Base-by-base conservation (phyloP, 2,329 filamentous ascomycete genomes). In the Sporothrix curviconia region DNA sequence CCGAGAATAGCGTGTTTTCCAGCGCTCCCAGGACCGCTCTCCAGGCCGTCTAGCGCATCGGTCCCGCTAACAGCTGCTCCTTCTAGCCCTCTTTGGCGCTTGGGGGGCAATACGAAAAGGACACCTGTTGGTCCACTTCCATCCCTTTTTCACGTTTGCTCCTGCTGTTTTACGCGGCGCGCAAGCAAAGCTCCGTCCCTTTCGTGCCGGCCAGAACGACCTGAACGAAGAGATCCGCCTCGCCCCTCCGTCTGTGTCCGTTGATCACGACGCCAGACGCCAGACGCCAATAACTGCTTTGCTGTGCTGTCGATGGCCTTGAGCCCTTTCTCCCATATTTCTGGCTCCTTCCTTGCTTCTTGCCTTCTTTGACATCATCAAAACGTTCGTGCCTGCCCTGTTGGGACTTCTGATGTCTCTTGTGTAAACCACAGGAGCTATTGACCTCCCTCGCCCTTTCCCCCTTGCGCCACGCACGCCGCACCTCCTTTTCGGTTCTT, bases 401-500 rank as follows among this genome's bases (percentile, higher is more conserved):
- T n/a, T 57, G 47, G 30, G 40, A 46, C 40, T 44, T 37, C 40
- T 22, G 15, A 46, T 53, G 49, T 51, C 37, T 46, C 47, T 44
- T 43, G 9, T 57, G 47, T 34, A 32, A 39, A 37, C 50, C 34
- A 44, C 24, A 50, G n/a, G 42, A 52, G 55, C 55, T 57, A 47
- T 40, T 34, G 40, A 47, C 55, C 55, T 57, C 30, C 36, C 37
- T 43, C 42, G 34, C 39, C 34, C 11, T 43, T 17, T 25, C 37
- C 57, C 57, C 51, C 37, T 55, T 59, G 46, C 57, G 52, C 57
- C 52, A 46, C 57, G 17, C 53, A 40, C 43, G 34, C 50, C 56
- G 36, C 56, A 44, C 57, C 57, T 58, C 57, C 57, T 58, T 55
- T 58, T 59, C 42, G 40, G 57, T 51, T 44, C 57, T 50, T 52